These are phyloP conservation scores for Balakata baccata DNA, from an alignment of 345 rosid genomes.

Conservation along the genomic window DNA sequence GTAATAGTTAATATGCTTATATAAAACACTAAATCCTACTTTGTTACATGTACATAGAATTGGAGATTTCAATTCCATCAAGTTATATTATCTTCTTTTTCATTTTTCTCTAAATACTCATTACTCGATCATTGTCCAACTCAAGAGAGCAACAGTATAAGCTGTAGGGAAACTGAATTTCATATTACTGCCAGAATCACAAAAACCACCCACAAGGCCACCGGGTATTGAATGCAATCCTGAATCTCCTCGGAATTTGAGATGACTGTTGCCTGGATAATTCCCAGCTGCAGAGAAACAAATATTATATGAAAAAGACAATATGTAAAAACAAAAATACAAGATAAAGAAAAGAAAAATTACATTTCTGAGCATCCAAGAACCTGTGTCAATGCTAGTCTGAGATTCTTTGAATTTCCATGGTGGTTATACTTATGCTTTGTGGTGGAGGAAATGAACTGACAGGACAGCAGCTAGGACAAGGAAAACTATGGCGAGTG, in stretches of 20 bases:
- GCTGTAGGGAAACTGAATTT: conserved; percentile 64
- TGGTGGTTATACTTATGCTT: conserved; percentile 30
- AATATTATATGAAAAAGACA: neutral
- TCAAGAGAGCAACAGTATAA: conserved; percentile 51
- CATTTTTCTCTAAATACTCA: no score
- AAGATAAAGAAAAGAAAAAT: neutral
- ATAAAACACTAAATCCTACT: no score
- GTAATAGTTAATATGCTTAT: no score
- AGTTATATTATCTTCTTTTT: no score
- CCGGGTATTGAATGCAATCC: conserved; percentile 33
- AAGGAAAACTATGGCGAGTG: conserved; percentile 22
- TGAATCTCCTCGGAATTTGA: conserved; percentile 55
- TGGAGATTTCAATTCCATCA: no score
- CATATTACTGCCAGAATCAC: conserved; percentile 59
- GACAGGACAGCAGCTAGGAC: conserved; percentile 27
- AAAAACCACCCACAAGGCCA: conserved; percentile 54
- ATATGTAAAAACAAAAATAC: no score
- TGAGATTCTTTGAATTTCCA: conserved; percentile 43
- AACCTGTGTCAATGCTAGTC: conserved; percentile 50
- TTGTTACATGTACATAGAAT: no score
- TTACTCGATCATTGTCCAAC: conserved; percentile 59
- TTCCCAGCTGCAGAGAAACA: conserved; percentile 44
- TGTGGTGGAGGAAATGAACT: conserved; percentile 38
- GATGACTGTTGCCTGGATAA: conserved; percentile 41
- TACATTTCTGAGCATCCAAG: conserved; percentile 68